Percentiles rank a stretch among this genome's conserved stretches.
Evolutionary conservation across 768 basidiomycete genomes (phyloP).

Genomic region (Trametes elegans): DNA sequence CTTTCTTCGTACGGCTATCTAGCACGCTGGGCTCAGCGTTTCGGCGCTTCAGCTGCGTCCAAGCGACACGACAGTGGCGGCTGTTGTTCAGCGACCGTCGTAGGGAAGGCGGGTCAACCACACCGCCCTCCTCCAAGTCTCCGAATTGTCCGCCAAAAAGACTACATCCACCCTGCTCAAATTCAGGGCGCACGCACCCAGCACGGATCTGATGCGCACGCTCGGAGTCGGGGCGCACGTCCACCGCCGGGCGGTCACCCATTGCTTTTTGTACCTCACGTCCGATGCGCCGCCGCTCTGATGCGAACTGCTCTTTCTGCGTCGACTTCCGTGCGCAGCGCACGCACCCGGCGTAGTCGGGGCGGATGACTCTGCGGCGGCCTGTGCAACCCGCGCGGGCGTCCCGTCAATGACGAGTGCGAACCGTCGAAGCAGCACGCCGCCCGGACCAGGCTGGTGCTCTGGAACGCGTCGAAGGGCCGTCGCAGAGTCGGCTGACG

Average conservation of each 20-base stretch:
- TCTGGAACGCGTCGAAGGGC: too few species aligned
- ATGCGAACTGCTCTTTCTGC: neutral
- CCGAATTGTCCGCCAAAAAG: too few species aligned
- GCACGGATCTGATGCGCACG: constrained; percentile 6
- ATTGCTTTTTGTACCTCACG: neutral
- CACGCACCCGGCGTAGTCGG: neutral
- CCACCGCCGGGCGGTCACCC: neutral
- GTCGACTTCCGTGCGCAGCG: neutral
- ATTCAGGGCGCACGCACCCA: constrained; percentile 1
- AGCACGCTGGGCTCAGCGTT: neutral
- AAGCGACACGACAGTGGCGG: too few species aligned
- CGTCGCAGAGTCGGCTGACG: too few species aligned
- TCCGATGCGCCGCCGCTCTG: neutral
- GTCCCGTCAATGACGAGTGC: neutral
- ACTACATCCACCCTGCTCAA: too few species aligned
- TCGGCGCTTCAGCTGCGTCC: neutral
- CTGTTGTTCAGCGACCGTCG: too few species aligned
- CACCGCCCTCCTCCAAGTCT: too few species aligned
- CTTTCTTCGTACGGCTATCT: constrained; percentile 8
- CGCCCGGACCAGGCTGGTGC: too few species aligned
- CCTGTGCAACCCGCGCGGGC: neutral
- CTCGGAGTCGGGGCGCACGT: neutral
- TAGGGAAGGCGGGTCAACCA: too few species aligned
- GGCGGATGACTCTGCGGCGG: neutral
- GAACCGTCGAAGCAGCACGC: too few species aligned